phyloP scores from a whole-genome alignment of 2,329 filamentous ascomycete genomes.

The Aspergillus fumigatiaffinis region DNA sequence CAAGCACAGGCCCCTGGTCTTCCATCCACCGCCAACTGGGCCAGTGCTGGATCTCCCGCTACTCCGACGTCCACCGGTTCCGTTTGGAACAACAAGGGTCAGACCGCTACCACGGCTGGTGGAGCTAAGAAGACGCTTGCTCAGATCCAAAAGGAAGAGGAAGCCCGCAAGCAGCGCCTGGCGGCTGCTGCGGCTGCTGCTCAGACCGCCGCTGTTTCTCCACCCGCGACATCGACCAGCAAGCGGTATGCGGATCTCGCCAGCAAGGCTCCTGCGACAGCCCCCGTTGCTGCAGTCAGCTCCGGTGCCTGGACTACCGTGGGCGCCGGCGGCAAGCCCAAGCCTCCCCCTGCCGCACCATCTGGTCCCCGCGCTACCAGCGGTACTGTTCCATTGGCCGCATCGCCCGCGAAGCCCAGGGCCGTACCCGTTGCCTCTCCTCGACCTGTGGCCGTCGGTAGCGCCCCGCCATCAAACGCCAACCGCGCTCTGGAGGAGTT shows the following conservation, averaged over 20 bases:
- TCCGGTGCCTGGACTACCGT: slow-evolving; percentile 84
- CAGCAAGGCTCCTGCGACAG: slow-evolving; percentile 61
- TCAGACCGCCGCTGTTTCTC: slow-evolving; percentile 46
- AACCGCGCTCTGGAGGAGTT: slow-evolving; percentile 82
- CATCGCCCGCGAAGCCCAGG: slow-evolving; percentile 45
- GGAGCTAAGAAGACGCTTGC: slow-evolving; percentile 80
- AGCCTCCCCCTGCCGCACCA: slow-evolving; percentile 56
- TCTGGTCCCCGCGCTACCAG: slow-evolving; percentile 47
- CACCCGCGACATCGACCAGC: slow-evolving; percentile 49
- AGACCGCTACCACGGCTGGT: slow-evolving; percentile 35
- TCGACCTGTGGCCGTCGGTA: slow-evolving; percentile 44
- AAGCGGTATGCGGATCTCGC: slow-evolving; percentile 96
- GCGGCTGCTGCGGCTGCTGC: slow-evolving; percentile 39
- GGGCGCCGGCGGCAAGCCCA: slow-evolving; percentile 87
- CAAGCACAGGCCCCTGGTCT: slow-evolving; percentile 70
- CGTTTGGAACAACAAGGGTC: slow-evolving; percentile 51
- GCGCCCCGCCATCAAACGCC: slow-evolving; percentile 41
- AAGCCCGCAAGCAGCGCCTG: slow-evolving; percentile 77
- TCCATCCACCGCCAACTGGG: slow-evolving; percentile 87
- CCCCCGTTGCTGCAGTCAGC: slow-evolving; percentile 37
- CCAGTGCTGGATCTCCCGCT: slow-evolving; percentile 66
- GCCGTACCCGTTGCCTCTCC: slow-evolving; percentile 54
- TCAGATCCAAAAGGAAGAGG: slow-evolving; percentile 96
- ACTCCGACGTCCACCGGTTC: slow-evolving; percentile 51
- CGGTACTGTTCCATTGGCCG: slow-evolving; percentile 34